Evolutionary conservation across 345 rosid genomes (phyloP).

Genomic region (Viola odorata): DNA sequence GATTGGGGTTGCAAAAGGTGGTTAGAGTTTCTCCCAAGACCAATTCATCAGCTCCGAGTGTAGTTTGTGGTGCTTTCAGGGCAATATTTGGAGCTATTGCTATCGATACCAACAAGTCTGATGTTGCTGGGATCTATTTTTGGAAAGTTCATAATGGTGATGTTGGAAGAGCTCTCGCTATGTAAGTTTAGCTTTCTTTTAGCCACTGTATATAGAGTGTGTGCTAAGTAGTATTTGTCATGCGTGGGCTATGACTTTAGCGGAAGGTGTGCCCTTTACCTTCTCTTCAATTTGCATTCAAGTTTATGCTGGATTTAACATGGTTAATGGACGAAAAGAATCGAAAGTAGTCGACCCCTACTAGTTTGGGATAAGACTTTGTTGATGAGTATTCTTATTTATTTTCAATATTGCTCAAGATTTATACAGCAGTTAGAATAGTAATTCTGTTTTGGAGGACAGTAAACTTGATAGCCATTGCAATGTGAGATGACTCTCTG

Average conservation of each 20-base stretch:
- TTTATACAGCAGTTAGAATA: too few relatives aligned
- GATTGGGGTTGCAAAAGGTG: conserved; percentile 46
- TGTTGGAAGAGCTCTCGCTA: conserved; percentile 26
- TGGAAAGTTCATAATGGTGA: conserved; percentile 41
- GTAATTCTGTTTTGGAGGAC: too few relatives aligned
- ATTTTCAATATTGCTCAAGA: too few relatives aligned
- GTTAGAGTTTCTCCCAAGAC: conserved; percentile 58
- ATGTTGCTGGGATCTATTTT: conserved; percentile 46
- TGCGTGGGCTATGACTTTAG: neutral
- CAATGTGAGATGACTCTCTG: too few relatives aligned
- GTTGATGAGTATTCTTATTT: too few relatives aligned
- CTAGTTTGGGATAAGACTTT: too few relatives aligned
- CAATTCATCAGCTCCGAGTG: conserved; percentile 30
- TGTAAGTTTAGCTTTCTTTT: conserved; percentile 10
- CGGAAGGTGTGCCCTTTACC: neutral
- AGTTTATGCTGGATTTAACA: too few relatives aligned
- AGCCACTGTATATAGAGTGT: neutral
- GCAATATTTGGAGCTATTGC: conserved; percentile 76
- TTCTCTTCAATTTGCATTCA: too few relatives aligned
- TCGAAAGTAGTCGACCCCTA: too few relatives aligned
- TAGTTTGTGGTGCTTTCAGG: conserved; percentile 55
- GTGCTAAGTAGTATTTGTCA: neutral
- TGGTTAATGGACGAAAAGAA: too few relatives aligned
- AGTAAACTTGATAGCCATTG: too few relatives aligned
- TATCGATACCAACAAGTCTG: conserved; percentile 37